Conservation (phyloP, 306 rosid species). For the Macrotyloma uniflorum region DNA sequence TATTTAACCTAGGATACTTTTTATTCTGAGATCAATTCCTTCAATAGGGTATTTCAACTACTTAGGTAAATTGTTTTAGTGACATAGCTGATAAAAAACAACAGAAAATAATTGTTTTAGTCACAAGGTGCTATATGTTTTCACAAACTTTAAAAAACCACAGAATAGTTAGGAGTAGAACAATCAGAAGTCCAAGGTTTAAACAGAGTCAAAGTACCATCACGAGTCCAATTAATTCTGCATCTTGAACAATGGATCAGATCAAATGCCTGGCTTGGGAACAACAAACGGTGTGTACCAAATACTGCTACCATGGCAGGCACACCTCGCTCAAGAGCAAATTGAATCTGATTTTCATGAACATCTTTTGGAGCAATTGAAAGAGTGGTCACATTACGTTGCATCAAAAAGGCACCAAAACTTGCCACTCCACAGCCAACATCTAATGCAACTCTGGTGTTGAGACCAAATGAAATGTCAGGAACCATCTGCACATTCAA, state of each 20-base stretch:
- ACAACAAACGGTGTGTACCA: constrained; percentile 67
- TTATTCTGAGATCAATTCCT: neutral
- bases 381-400: constrained; percentile 71
- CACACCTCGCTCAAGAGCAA: constrained; percentile 96
- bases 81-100: neutral
- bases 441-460: constrained; percentile 72
- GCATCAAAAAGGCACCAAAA: constrained; percentile 86
- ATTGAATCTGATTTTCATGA: constrained; percentile 88
- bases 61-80: neutral
- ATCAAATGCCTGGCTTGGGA: constrained; percentile 95
- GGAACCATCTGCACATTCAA: constrained; percentile 76
- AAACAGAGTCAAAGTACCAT: constrained; percentile 54
- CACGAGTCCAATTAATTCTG: constrained; percentile 85
- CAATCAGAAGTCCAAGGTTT: constrained; percentile 21
- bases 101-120: neutral
- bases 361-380: constrained; percentile 86
- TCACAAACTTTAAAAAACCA: neutral
- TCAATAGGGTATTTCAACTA: neutral
- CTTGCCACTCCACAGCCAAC: constrained; percentile 92
- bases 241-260: constrained; percentile 91
- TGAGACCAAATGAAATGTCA: constrained; percentile 73
- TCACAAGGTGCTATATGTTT: neutral
- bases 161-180: neutral
- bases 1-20: neutral
- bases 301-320: constrained; percentile 81